Conservation (phyloP, 208 protist species). For the Crithidia acanthocephali region DNA sequence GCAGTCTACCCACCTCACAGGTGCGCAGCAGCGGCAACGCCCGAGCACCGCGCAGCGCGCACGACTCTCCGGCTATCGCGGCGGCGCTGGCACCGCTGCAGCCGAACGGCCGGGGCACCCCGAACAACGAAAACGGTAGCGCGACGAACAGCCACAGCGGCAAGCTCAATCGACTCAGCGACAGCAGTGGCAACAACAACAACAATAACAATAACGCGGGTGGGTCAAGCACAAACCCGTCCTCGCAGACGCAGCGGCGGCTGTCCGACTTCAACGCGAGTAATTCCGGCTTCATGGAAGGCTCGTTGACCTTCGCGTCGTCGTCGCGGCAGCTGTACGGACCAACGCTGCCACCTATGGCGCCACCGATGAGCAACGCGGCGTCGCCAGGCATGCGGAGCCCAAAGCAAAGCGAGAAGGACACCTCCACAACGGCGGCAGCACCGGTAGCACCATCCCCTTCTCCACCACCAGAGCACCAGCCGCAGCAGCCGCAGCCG, state of each 20-base stretch:
- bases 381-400: not conserved
- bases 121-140: not conserved
- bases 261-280: conserved; percentile 6
- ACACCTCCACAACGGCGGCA: not conserved
- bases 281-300: not conserved
- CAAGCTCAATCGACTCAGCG: not conserved
- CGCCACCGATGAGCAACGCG: not conserved
- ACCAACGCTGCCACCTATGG: not conserved
- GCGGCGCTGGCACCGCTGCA: not conserved
- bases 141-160: not conserved
- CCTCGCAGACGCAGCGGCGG: conserved; percentile 1
- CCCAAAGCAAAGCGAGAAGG: no score
- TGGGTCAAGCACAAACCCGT: not conserved
- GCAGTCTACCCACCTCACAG: not conserved
- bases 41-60: conserved; percentile 10
- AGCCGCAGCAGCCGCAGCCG: not conserved
- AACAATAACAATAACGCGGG: not conserved
- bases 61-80: not conserved
- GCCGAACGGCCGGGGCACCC: not conserved
- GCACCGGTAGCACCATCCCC: not conserved
- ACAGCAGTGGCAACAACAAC: not conserved
- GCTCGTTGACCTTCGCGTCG: not conserved
- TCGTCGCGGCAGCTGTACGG: not conserved
- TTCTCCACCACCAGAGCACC: not conserved
- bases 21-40: not conserved